Conservation (phyloP, 2,329 filamentous ascomycete genomes). For the Monosporascus cannonballus region DNA sequence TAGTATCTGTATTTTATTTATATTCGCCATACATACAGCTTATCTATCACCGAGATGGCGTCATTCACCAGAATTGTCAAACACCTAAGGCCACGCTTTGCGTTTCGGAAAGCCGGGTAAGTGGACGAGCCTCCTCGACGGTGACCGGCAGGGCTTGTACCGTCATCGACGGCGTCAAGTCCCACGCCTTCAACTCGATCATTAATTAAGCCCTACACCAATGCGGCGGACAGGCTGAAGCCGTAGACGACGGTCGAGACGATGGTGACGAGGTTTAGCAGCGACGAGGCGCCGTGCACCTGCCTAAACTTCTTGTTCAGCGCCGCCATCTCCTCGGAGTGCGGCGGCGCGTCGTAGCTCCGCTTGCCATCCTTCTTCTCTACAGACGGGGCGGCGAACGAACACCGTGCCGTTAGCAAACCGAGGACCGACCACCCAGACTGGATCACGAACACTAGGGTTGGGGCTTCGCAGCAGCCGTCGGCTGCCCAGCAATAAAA, state of each 20-base stretch:
- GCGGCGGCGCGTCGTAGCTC: slow-evolving; percentile 70
- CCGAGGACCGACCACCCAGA: not conserved
- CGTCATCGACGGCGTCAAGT: no score
- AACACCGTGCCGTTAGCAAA: slow-evolving; percentile 9
- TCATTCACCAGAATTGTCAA: no score
- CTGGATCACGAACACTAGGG: not conserved
- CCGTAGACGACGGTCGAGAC: slow-evolving; percentile 72
- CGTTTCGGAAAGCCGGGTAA: no score
- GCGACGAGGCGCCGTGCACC: slow-evolving; percentile 74
- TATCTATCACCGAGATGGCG: no score
- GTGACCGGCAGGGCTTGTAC: no score
- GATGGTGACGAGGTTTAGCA: slow-evolving; percentile 70
- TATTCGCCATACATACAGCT: no score
- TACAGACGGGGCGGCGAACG: slow-evolving; percentile 19
- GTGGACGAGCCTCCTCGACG: no score
- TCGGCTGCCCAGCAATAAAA: not conserved
- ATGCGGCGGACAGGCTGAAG: slow-evolving; percentile 59
- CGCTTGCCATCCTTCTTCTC: slow-evolving; percentile 88
- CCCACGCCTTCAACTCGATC: no score
- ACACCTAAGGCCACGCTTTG: no score
- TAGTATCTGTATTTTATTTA: no score
- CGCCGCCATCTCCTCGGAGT: slow-evolving; percentile 76
- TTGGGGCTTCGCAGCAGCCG: not conserved
- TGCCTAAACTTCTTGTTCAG: slow-evolving; percentile 74
- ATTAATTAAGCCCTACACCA: slow-evolving; percentile 34